Evolutionary conservation across 192 early-diverging fungal genomes (phyloP).

Genomic region (Linnemannia hyalina): DNA sequence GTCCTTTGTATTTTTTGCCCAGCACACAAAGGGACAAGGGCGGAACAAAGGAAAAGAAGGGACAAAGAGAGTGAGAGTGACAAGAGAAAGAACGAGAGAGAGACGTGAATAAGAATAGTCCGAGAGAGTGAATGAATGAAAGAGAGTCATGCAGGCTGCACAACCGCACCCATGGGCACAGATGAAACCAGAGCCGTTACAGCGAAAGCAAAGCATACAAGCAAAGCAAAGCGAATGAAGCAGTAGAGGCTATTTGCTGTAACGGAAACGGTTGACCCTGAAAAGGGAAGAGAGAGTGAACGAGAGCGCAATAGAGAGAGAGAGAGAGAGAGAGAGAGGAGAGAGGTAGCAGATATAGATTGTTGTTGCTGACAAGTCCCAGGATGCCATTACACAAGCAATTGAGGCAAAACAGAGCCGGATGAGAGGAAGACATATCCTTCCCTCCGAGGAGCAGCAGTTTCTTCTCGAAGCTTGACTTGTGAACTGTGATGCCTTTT

Average conservation of each 20-base stretch:
- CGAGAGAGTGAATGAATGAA: not conserved
- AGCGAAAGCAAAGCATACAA: not conserved
- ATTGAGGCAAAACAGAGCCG: no score
- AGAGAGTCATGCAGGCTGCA: not conserved
- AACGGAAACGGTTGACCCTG: no score
- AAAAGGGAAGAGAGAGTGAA: not conserved
- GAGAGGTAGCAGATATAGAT: no score
- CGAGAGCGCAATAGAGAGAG: no score
- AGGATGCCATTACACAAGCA: no score
- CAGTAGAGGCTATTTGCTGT: not conserved
- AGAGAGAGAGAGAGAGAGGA: no score
- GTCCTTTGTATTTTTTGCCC: no score
- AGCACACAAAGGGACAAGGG: not conserved
- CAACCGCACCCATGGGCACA: not conserved
- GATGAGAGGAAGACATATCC: no score
- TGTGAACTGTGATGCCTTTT: no score
- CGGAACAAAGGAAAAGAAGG: not conserved
- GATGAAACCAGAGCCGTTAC: not conserved
- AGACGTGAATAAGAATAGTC: not conserved
- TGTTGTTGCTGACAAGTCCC: no score
- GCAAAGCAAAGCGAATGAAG: not conserved
- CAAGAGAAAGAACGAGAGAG: not conserved
- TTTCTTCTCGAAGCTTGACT: no score
- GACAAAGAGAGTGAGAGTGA: conserved; percentile 5
- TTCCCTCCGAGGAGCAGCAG: no score